A percentile compares a stretch with the other conserved stretches of the same genome.
These are phyloP conservation scores for Fusarium floridanum DNA, from an alignment of 2,329 filamentous ascomycete species.

Conservation along the genomic window DNA sequence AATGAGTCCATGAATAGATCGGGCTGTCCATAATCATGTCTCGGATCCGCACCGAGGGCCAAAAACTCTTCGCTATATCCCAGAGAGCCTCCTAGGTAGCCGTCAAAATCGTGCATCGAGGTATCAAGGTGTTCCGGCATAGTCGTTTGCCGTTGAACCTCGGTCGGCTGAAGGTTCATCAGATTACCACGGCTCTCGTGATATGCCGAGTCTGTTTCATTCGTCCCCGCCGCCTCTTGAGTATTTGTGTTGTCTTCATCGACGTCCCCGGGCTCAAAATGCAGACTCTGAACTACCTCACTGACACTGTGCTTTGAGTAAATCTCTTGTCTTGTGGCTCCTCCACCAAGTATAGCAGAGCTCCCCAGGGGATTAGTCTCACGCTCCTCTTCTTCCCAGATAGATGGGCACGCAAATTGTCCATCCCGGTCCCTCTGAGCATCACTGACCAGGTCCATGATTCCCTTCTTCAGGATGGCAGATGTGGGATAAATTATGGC, in stretches of 20 bases:
- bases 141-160: background rate
- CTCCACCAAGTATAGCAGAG: background rate
- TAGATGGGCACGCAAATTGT: slow-evolving; percentile 6
- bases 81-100: background rate
- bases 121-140: background rate
- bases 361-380: background rate
- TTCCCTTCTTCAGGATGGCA: slow-evolving; percentile 16
- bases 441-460: slow-evolving; percentile 15
- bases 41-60: background rate
- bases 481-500: background rate
- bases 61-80: background rate
- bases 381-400: slow-evolving; percentile 25
- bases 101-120: background rate
- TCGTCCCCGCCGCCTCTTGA: background rate
- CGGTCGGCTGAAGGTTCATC: background rate
- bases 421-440: slow-evolving; percentile 7
- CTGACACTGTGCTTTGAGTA: slow-evolving; percentile 25
- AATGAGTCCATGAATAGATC: slow-evolving; percentile 33
- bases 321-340: background rate
- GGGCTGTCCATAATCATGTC: slow-evolving; percentile 11
- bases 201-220: background rate
- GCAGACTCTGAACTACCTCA: slow-evolving; percentile 14
- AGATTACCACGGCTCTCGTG: fast-evolving
- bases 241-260: background rate
- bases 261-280: background rate